Base-by-base conservation (phyloP, 768 basidiomycete genomes). In the Trametes maxima region DNA sequence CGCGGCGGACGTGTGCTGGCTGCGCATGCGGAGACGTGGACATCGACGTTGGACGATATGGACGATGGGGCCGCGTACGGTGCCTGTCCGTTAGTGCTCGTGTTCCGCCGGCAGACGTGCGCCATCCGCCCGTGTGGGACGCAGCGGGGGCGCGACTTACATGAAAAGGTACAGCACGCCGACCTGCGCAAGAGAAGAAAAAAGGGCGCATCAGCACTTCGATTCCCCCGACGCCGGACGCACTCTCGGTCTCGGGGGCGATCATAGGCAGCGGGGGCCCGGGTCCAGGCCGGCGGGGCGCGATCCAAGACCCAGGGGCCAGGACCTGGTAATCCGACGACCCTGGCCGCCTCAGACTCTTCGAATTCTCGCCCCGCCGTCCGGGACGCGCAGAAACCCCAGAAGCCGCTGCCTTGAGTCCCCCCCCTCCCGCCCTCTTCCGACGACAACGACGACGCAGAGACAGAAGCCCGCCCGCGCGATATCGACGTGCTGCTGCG, bases 161-260 rank as follows among this genome's bases (percentile, higher is more conserved):
- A 96, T 92, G 76, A 94, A 94, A 37, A 97, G 83, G 73, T 89
- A 92, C 52, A 95, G 75, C 82, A 97, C 92, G 36, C 95, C 95
- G 65, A 88, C 82, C 88, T 94, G 57, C 21, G 35, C 13, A 14
- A 56, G 36, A 25, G 19, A 47, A 48, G 45, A 16, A 28, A n/a
- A 46, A 33, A 33, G 28, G 6, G 42, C 28, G 17, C 28, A 36
- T 62, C 60, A 62, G 54, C 42, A 48, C 10, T 46, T 46, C 21
- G 12, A 21, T 13, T 24, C 21, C 19, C n/a, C 28, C 28, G 28
- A 8, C 28, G 3, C 8, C 28, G 28, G 28, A 33, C 28, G 28
- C 28, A 33, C 28, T 33, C 28, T 33, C 28, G 28, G n/a, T n/a
- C n/a, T n/a, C n/a, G n/a, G n/a, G n/a, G 28, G 28, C 28, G 28